phyloP scores from a whole-genome alignment of 176 grass and related monocot genomes.

The Coix lacrymajobi region DNA sequence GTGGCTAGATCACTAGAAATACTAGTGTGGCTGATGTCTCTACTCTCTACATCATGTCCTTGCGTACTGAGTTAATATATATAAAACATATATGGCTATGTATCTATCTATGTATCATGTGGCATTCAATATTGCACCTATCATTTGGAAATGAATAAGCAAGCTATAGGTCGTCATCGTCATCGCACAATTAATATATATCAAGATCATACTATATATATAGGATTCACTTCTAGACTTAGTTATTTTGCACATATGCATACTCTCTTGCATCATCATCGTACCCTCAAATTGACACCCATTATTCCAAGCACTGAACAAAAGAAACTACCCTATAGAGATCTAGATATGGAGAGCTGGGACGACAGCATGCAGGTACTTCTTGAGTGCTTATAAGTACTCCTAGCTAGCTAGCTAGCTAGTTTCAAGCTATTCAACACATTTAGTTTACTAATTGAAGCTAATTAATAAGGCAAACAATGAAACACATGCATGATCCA shows the following conservation, averaged over 20 bases:
- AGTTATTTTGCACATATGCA: not conserved
- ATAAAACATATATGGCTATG: not conserved
- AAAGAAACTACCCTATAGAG: not conserved
- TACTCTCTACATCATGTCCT: not conserved
- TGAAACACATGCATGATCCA: not conserved
- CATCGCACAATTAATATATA: not conserved
- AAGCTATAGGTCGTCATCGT: not conserved
- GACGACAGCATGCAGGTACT: not conserved
- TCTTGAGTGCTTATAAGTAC: not conserved
- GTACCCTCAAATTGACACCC: not conserved
- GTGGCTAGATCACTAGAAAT: not conserved
- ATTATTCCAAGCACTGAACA: conserved; percentile 19
- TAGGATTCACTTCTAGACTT: no score
- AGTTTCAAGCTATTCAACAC: not conserved
- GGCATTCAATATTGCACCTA: not conserved
- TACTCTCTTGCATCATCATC: not conserved
- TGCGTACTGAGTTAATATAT: not conserved
- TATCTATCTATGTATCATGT: not conserved
- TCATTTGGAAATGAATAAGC: conserved; percentile 15
- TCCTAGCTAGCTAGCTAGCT: no score
- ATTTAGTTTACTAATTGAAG: not conserved
- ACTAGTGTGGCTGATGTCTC: not conserved
- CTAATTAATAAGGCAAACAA: conserved; percentile 6
- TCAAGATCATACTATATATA: not conserved
- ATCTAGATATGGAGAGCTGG: not conserved